These are phyloP conservation scores for Populus hybrid DNA, from an alignment of 441 rosid species.

Conservation along the genomic window DNA sequence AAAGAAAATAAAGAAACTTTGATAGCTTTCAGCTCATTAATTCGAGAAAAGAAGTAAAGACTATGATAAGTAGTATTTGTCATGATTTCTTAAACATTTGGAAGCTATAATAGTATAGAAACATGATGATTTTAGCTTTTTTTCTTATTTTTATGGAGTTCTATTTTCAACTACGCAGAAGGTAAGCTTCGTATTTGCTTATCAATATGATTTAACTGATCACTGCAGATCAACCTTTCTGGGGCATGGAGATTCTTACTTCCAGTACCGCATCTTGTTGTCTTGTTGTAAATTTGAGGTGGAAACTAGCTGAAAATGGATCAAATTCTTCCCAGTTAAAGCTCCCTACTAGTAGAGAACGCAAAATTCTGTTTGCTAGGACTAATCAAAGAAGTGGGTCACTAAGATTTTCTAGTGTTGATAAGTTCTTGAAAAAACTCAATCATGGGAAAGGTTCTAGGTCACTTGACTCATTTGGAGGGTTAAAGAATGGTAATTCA, in stretches of 20 bases:
- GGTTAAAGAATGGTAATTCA: conserved; percentile 21
- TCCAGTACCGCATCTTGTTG: conserved; percentile 27
- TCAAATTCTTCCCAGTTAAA: conserved; percentile 22
- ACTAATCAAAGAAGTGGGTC: conserved; percentile 27
- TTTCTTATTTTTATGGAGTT: neutral
- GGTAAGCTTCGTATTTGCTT: neutral
- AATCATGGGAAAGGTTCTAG: conserved; percentile 18
- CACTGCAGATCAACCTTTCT: conserved; percentile 22
- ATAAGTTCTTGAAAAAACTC: conserved; percentile 20
- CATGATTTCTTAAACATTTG: neutral
- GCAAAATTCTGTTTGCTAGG: conserved; percentile 21
- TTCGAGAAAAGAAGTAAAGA: neutral
- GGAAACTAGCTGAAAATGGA: conserved; percentile 26
- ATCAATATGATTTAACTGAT: conserved; percentile 16
- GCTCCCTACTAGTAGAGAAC: conserved; percentile 23
- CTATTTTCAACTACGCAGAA: neutral
- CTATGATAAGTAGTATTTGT: neutral
- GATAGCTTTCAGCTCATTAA: neutral
- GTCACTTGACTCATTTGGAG: conserved; percentile 18
- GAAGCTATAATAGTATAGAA: conserved; percentile 3
- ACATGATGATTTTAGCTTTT: neutral
- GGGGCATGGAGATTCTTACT: conserved; percentile 49
- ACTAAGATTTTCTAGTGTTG: conserved; percentile 16
- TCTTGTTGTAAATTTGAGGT: conserved; percentile 23
- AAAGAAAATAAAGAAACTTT: neutral